Conservation (phyloP, 768 basidiomycete species). For the Nevesoporus exiguus region DNA sequence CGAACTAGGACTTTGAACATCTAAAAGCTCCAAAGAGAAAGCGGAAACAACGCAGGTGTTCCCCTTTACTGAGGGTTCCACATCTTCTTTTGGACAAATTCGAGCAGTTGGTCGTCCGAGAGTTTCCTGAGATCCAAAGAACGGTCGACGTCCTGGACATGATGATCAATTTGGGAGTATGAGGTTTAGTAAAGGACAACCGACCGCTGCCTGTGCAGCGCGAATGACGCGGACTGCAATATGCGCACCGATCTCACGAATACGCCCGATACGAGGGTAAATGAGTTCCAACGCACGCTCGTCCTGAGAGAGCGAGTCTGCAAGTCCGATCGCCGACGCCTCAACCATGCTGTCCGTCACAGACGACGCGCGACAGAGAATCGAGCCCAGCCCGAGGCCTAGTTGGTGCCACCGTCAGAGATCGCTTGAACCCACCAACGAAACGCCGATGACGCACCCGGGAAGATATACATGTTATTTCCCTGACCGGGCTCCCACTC, state of each 20-base stretch:
- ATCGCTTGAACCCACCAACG: background rate
- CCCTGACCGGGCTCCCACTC: conserved; percentile 80
- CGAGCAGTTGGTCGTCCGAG: conserved; percentile 52
- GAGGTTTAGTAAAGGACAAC: conserved; percentile 29
- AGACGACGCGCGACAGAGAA: conserved; percentile 60
- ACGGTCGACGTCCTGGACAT: conserved; percentile 50
- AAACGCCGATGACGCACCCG: conserved; percentile 36
- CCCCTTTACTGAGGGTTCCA: conserved; percentile 53
- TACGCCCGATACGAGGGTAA: conserved; percentile 81
- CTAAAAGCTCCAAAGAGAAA: no score
- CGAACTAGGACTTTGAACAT: no score
- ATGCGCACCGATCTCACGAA: conserved; percentile 77
- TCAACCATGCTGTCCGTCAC: conserved; percentile 91
- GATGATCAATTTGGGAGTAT: conserved; percentile 6
- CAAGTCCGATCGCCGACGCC: conserved; percentile 77
- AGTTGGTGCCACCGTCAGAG: background rate
- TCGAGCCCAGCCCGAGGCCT: conserved; percentile 64
- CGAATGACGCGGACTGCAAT: conserved; percentile 78
- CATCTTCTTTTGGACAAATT: conserved; percentile 62
- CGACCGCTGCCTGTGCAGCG: conserved; percentile 71
- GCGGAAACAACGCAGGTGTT: no score
- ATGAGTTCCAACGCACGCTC: conserved; percentile 66
- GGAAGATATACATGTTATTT: conserved; percentile 92
- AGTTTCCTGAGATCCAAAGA: conserved; percentile 50
- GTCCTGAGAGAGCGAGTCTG: conserved; percentile 64